These are phyloP conservation scores for Hibiscus trionum DNA, from an alignment of 345 rosid species.

Conservation along the genomic window DNA sequence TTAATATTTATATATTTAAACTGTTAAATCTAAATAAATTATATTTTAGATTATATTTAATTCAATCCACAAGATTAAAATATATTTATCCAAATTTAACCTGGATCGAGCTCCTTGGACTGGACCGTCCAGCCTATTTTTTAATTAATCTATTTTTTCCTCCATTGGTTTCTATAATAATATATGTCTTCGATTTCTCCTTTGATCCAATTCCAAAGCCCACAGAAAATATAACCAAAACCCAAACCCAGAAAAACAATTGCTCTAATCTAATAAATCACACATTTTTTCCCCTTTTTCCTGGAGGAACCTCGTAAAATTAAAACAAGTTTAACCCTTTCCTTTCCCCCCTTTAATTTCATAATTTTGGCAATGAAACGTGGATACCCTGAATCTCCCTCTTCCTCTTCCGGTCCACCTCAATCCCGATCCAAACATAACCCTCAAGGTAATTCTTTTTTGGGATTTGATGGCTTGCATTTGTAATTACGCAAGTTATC, in stretches of 20 bases:
- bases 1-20: too few species aligned
- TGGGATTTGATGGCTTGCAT: neutral
- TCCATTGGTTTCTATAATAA: too few species aligned
- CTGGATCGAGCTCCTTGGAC: too few species aligned
- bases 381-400: conserved; percentile 53
- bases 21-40: too few species aligned
- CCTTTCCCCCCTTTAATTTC: neutral
- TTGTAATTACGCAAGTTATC: neutral
- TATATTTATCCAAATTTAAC: too few species aligned
- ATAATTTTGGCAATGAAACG: conserved; percentile 51
- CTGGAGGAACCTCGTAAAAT: neutral
- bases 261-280: neutral
- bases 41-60: too few species aligned
- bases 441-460: conserved; percentile 41
- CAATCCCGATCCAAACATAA: conserved; percentile 53
- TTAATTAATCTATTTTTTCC: too few species aligned
- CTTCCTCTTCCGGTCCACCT: conserved; percentile 61
- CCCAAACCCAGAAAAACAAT: neutral
- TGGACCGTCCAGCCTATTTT: too few species aligned
- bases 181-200: neutral
- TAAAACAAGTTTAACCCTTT: neutral
- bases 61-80: too few species aligned
- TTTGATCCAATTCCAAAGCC: neutral
- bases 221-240: neutral
- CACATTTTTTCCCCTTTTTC: neutral